Evolutionary conservation across 2,329 filamentous ascomycete genomes (phyloP).

Genomic region (Curvularia hawaiiensis): DNA sequence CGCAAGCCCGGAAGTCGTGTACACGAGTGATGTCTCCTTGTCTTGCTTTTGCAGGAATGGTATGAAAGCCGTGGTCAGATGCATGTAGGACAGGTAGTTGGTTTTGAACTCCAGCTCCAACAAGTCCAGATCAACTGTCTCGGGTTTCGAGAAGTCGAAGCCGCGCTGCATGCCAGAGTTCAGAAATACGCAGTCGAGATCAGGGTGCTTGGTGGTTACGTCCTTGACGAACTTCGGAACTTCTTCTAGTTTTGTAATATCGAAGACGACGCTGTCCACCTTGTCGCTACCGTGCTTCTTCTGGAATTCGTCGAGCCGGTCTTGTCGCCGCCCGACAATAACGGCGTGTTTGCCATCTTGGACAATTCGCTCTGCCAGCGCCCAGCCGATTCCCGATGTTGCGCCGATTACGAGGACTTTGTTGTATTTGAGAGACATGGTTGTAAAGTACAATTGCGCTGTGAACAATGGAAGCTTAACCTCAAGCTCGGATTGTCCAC

Average conservation of each 20-base stretch:
- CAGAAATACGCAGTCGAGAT: slow-evolving; percentile 59
- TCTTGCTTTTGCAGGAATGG: slow-evolving; percentile 55
- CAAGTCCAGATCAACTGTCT: slow-evolving; percentile 51
- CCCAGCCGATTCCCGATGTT: slow-evolving; percentile 57
- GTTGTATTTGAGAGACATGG: slow-evolving; percentile 56
- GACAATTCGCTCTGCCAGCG: slow-evolving; percentile 56
- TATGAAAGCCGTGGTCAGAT: slow-evolving; percentile 57
- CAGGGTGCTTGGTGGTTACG: slow-evolving; percentile 53
- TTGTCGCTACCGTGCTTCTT: slow-evolving; percentile 54
- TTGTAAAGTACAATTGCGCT: slow-evolving; percentile 8
- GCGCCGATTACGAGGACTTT: slow-evolving; percentile 62
- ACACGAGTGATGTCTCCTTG: slow-evolving; percentile 50
- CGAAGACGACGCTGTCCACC: slow-evolving; percentile 53
- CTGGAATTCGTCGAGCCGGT: slow-evolving; percentile 57
- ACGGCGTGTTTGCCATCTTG: slow-evolving; percentile 55
- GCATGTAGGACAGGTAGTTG: slow-evolving; percentile 58
- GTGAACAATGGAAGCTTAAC: not conserved
- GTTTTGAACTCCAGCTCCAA: slow-evolving; percentile 56
- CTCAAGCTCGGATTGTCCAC: not conserved
- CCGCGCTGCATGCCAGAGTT: slow-evolving; percentile 60
- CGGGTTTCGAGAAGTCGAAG: slow-evolving; percentile 56
- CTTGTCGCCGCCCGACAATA: slow-evolving; percentile 57
- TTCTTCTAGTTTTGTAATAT: slow-evolving; percentile 56
- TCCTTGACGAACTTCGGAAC: slow-evolving; percentile 54
- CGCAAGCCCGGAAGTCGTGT: slow-evolving; percentile 58